Base-by-base conservation (phyloP, 192 early-diverging fungal genomes). In the Chytriomyces hyalinus region DNA sequence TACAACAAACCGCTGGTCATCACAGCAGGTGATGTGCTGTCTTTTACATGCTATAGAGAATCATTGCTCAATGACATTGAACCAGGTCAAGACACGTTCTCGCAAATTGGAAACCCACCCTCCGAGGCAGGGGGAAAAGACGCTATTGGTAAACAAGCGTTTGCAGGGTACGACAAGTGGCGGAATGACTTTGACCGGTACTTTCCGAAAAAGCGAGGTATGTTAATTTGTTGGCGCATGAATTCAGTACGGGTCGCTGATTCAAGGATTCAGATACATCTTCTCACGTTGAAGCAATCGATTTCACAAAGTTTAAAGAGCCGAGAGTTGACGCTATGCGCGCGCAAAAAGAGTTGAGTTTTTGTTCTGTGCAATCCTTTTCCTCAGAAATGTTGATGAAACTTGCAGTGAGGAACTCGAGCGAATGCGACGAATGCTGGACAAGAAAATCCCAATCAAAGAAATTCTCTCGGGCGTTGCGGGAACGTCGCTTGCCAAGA, bases 1-100 rank as follows among this genome's bases (percentile, higher is more conserved):
- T 67, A 78, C 65, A 85, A 83, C 73, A 87, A 86, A 57, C 87
- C 87, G 5, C 13, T 89, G 6, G 60, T 76, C 15, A 73, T 89
- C 24, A 67, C 80, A n/a, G 81, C 87, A 45, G 84, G 83, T 84
- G 24, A 0, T 0, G 20, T 26, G 22, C 49, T 22, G 3, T 48
- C 67, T 71, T 63, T 24, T 36, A 36, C 36, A 36, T 36, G 28
- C 1, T 2, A 36, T 2, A 36, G 36, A 46, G 57, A 80, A 28
- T 65, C 13, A 11, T 44, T 60, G 9, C 61, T 22, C 81, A 20
- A 84, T 15, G 45, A 8, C 11, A 83, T 61, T 61, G 22, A n/a
- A 48, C 7, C 0, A 84, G 87, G 87, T 36, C 79, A 83, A 50
- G 87, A 89, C 74, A 15, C 76, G 9, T 77, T 89, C 49, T 79